phyloP scores from a whole-genome alignment of 2,329 filamentous ascomycete genomes.

The Stromatinia cepivora region DNA sequence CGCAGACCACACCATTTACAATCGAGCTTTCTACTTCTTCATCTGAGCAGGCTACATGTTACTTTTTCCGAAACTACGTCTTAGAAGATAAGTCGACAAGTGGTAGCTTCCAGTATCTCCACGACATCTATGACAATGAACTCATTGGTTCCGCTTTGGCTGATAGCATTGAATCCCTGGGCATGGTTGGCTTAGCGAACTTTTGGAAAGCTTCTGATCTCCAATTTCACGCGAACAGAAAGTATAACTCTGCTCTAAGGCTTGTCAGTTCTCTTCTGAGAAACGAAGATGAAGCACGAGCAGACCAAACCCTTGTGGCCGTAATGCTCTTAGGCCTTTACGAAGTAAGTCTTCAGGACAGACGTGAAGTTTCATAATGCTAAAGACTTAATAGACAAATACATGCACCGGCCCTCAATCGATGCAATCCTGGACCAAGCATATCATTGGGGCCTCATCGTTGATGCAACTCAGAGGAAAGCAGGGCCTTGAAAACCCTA shows the following conservation, averaged over 20 bases:
- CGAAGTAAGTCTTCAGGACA: conserved; percentile 41
- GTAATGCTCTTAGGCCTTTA: conserved; percentile 37
- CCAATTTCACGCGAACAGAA: conserved; percentile 25
- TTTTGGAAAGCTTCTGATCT: conserved; percentile 33
- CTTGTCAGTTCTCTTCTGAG: conserved; percentile 29
- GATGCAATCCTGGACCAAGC: conserved; percentile 53
- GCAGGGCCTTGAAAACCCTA: conserved; percentile 48
- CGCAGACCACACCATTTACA: background rate
- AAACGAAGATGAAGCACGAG: conserved; percentile 30
- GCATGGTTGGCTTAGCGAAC: conserved; percentile 32
- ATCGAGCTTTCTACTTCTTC: conserved; percentile 19
- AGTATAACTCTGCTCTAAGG: conserved; percentile 32
- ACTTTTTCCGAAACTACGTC: conserved; percentile 38
- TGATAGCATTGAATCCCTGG: conserved; percentile 32
- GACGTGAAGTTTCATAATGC: conserved; percentile 47
- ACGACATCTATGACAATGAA: conserved; percentile 43
- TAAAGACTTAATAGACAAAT: conserved; percentile 31
- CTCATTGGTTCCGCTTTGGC: conserved; percentile 45
- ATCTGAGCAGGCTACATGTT: conserved; percentile 35
- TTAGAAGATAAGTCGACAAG: conserved; percentile 24
- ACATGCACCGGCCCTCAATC: conserved; percentile 42
- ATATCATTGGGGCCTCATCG: conserved; percentile 53
- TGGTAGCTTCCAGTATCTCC: conserved; percentile 34
- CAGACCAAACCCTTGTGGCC: conserved; percentile 35
- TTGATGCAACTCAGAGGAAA: conserved; percentile 52